Percentiles rank a stretch among this genome's conserved stretches.
phyloP scores from a whole-genome alignment of 164 flowering plant genomes.

The Taxillus chinensis region DNA sequence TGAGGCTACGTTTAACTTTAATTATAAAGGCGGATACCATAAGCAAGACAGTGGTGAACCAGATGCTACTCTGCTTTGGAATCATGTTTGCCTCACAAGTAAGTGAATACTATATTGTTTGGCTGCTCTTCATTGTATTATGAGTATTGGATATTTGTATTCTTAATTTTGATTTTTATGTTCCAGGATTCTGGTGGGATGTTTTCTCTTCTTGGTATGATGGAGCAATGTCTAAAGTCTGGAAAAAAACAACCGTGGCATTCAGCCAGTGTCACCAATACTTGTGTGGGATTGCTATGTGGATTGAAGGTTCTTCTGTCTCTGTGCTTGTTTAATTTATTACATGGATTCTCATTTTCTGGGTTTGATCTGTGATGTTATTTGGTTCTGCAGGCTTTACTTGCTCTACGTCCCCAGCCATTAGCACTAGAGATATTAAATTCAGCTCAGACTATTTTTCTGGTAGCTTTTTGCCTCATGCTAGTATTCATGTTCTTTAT shows the following conservation, averaged over 20 bases:
- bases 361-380: slow-evolving; percentile 3
- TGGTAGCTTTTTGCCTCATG: slow-evolving; percentile 31
- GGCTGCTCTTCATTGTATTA: neutral
- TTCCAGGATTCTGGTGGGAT: slow-evolving; percentile 69
- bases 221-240: slow-evolving; percentile 76
- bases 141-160: neutral
- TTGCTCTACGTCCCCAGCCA: slow-evolving; percentile 58
- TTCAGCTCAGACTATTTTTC: slow-evolving; percentile 63
- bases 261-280: slow-evolving; percentile 61
- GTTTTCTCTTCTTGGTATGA: slow-evolving; percentile 65
- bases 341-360: neutral
- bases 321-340: too few relatives aligned
- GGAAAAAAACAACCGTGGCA: slow-evolving; percentile 85
- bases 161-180: neutral
- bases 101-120: slow-evolving; percentile 3
- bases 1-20: neutral
- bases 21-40: slow-evolving; percentile 77
- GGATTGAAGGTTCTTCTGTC: slow-evolving; percentile 63
- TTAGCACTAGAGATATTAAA: slow-evolving; percentile 50
- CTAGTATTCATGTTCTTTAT: neutral
- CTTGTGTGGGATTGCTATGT: slow-evolving; percentile 81
- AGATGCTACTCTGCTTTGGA: slow-evolving; percentile 88
- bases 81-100: slow-evolving; percentile 84
- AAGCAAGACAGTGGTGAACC: slow-evolving; percentile 79
- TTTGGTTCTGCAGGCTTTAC: slow-evolving; percentile 45